Evolutionary conservation across 768 basidiomycete genomes (phyloP).

Genomic region (Boletus rex-veris): DNA sequence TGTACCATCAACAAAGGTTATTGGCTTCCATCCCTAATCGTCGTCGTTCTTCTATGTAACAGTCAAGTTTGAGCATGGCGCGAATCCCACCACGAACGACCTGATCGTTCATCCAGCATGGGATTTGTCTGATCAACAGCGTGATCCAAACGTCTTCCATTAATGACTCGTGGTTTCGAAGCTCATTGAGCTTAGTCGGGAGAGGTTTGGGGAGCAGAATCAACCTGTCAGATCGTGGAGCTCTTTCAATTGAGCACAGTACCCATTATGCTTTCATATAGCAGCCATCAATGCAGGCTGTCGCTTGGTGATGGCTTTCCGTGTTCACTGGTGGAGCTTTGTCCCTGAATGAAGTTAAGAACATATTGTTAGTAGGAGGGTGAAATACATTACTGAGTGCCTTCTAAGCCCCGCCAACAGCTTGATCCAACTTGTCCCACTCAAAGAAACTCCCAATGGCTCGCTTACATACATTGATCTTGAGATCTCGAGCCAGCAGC

Average conservation of each 20-base stretch:
- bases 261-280: constrained; percentile 27
- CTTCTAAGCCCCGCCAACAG: constrained; percentile 11
- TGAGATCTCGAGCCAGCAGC: neutral
- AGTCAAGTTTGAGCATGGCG: neutral
- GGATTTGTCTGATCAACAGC: rapidly evolving
- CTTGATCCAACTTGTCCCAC: neutral
- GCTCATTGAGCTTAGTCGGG: neutral
- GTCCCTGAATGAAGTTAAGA: neutral
- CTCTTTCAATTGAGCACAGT: neutral
- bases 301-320: neutral
- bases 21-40: neutral
- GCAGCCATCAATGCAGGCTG: neutral
- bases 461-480: neutral
- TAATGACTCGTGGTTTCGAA: neutral
- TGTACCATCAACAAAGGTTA: neutral
- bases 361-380: too few relatives aligned
- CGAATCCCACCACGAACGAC: neutral
- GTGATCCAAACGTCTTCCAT: neutral
- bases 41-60: neutral
- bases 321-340: constrained; percentile 4
- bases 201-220: neutral
- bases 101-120: neutral
- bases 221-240: neutral
- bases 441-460: constrained; percentile 1
- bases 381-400: constrained; percentile 1